Conservation (phyloP, 2,329 filamentous ascomycete species). For the Aspergillus caelatus region DNA sequence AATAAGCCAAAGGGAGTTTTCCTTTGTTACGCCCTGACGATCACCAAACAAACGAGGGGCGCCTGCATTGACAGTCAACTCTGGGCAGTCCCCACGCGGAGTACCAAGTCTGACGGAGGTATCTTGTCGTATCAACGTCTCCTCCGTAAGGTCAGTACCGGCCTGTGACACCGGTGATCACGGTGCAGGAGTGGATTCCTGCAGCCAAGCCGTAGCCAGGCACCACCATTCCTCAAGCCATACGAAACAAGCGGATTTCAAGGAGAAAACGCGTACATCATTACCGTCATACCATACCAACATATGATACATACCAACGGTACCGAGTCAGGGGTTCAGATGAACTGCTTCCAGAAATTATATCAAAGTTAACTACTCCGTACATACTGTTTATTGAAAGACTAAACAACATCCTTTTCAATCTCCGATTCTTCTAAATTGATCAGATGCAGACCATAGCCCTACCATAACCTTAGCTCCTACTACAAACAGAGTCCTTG, state of each 20-base stretch:
- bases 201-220: not conserved
- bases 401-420: not conserved
- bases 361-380: not conserved
- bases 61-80: constrained; percentile 15
- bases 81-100: constrained; percentile 20
- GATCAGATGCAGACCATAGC: not conserved
- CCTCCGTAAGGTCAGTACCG: not conserved
- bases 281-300: not conserved
- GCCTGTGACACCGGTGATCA: not conserved
- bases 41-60: constrained; percentile 24
- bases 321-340: constrained; percentile 5
- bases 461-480: not conserved
- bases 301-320: not conserved
- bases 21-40: constrained; percentile 22
- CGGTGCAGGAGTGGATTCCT: not conserved
- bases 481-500: not conserved
- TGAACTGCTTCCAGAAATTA: not conserved
- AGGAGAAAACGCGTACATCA: not conserved
- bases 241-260: constrained; percentile 10
- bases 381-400: not conserved
- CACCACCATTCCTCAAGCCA: not conserved
- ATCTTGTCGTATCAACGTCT: not conserved
- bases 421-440: not conserved
- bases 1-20: constrained; percentile 12
- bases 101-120: not conserved